Evolutionary conservation across 192 early-diverging fungal genomes (phyloP), one percentile per base, ranked within the genome.

Genomic region (Entomortierella beljakovae): DNA sequence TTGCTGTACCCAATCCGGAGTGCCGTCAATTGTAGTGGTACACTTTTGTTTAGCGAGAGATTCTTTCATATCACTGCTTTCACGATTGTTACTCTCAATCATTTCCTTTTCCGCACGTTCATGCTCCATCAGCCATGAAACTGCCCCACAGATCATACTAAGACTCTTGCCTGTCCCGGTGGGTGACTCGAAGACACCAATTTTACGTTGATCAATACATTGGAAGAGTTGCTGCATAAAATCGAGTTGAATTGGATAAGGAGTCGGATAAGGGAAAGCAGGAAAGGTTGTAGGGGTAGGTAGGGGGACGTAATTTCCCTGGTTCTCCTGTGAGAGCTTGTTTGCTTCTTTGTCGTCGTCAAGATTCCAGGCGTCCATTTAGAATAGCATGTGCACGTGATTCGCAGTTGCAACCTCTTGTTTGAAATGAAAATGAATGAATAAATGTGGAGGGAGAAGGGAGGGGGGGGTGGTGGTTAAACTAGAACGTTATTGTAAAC

Each of bases 161-260:
- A 98, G 86, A 31, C 94, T 94, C 82, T 98, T 98, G 33, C 97
- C 96, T 1, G 96, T 98, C 1, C 96, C 96, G 10, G 96, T 98
- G 16, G 96, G 96, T 29, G 91, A 92, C 77, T 98, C 96, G 63
- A 98, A 94, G 15, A 98, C 88, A 22, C 88, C 91, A 50, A 98
- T 84, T 53, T 92, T 86, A 8, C 86, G 71, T 20, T 86, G 50
- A 34, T 94, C 90, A 20, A 96, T 83, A 10, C 87, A 86, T 34
- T 88, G 80, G 70, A 93, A 95, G 43, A 97, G 73, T 26, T 79
- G 80, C 28, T 76, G 61, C 94, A 97, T 97, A 48, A 97, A 95
- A 0, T 91, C 83, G 32, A 82, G 63, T 69, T 97, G 95, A 50
- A 95, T 94, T 5, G 26, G 18, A 76, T 94, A 97, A 0, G 95